Base-by-base conservation (phyloP, 495 filamentous ascomycete genomes). In the Patellaria atrata region DNA sequence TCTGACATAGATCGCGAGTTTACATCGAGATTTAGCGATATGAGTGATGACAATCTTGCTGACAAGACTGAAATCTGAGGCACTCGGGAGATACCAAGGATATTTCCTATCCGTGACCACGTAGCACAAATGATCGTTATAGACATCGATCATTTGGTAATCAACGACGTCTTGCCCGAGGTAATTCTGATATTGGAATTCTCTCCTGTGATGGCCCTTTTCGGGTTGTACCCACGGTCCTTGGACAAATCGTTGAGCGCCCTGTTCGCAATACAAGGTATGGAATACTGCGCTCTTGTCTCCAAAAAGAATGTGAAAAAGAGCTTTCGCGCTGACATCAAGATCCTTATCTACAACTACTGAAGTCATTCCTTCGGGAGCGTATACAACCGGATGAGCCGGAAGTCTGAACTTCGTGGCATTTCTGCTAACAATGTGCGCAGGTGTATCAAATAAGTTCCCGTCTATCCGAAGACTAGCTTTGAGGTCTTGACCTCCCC, bases 201-300 rank as follows among this genome's bases (percentile, higher is more conserved):
- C 73, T 40, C 86, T 65, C 38, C 73, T 66, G 56, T 85, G 68
- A 26, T 75, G 68, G 7, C 71, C 70, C 26, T 73, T 67, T 31
- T 81, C 79, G 3, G 72, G 59, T 27, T 70, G 63, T 17, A 67
- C 60, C 89, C 89, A 97, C 0, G 86, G 81, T 1, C 78, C 76
- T 59, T 94, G 91, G n/a, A 77, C 72, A 45, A 80, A 73, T 15
- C 57, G 40, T 21, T 48, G 40, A 8, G 83, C 85, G 54, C 75
- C 71, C 33, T 83, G 71, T 55, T 92, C 82, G 46, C 82, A 76
- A 48, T 94, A 85, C 14, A 96, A 64, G 43, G 82, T 75, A 48
- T 91, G 86, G 66, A 92, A 96, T 22, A 97, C 75, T 26, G 82
- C 77, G 58, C 80, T 87, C 56, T 82, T 91, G 53, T 97, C 89